Conservation (phyloP, 805 yeast genomes). For the Wickerhamomyces ciferrii region DNA sequence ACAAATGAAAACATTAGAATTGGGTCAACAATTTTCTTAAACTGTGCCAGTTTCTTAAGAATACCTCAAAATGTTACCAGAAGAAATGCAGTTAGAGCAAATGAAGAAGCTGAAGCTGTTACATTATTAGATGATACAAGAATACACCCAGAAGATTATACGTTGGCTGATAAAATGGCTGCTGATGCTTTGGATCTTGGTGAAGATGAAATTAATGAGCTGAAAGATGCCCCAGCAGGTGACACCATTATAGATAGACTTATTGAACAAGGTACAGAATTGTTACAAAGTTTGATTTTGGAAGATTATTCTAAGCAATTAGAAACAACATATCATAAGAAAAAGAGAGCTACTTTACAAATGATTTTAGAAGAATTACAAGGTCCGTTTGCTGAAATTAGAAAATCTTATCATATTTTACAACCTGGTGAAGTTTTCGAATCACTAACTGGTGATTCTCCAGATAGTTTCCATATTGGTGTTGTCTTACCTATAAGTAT, state of each 20-base stretch:
- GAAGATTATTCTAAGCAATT: conserved; percentile 92
- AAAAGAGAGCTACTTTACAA: conserved; percentile 73
- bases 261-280: conserved; percentile 59
- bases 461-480: conserved; percentile 61
- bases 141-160: conserved; percentile 97
- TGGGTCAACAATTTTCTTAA: conserved; percentile 78
- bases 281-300: conserved; percentile 80
- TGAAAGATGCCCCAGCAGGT: conserved; percentile 65
- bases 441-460: conserved; percentile 83
- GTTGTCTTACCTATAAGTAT: conserved; percentile 71
- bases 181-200: conserved; percentile 96
- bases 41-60: conserved; percentile 85
- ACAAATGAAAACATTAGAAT: conserved; percentile 60
- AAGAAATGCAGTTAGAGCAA: conserved; percentile 21
- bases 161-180: conserved; percentile 93
- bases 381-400: conserved; percentile 80
- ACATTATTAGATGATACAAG: conserved; percentile 83
- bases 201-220: conserved; percentile 83
- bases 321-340: conserved; percentile 65
- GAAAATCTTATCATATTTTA: conserved; percentile 64
- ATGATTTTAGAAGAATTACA: conserved; percentile 84
- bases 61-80: conserved; percentile 58
- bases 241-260: conserved; percentile 64
- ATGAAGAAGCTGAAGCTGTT: conserved; percentile 60
- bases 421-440: conserved; percentile 74